These are phyloP conservation scores for Scheffersomyces illinoinensis DNA, from an alignment of 1,139 yeast species.

Conservation along the genomic window DNA sequence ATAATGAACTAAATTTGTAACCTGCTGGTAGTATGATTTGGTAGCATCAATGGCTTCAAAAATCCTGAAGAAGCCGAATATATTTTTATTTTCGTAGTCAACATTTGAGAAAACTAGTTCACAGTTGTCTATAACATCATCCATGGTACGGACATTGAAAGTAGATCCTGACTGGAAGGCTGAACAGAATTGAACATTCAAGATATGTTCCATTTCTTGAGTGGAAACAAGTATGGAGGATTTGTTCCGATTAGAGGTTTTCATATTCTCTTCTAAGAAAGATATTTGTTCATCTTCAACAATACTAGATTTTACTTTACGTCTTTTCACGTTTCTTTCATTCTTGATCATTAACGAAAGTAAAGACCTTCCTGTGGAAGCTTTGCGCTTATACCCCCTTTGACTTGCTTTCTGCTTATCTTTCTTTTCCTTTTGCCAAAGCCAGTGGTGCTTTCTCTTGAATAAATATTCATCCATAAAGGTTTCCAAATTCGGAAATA, in stretches of 20 bases:
- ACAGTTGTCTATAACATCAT: conserved; percentile 6
- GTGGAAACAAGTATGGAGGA: conserved; percentile 4
- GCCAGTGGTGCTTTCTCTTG: conserved; percentile 14
- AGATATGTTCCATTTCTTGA: conserved; percentile 19
- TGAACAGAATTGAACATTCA: conserved; percentile 20
- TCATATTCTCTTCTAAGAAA: conserved; percentile 2
- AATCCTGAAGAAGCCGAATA: conserved; percentile 20
- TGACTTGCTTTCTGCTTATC: background rate
- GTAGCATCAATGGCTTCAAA: background rate
- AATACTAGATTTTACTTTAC: background rate
- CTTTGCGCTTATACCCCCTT: background rate
- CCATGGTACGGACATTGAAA: conserved; percentile 9
- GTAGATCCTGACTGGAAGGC: conserved; percentile 21
- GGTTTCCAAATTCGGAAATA: conserved; percentile 17
- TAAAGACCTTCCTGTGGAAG: background rate
- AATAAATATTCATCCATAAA: conserved; percentile 22
- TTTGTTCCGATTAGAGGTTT: background rate
- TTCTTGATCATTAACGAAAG: background rate
- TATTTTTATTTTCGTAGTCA: conserved; percentile 17
- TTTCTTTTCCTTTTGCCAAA: conserved; percentile 12
- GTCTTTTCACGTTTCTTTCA: background rate
- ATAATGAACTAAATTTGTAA: conserved; percentile 1
- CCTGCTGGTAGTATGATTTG: background rate
- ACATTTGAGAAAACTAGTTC: conserved; percentile 20
- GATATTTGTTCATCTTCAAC: background rate